phyloP scores from a whole-genome alignment of 495 filamentous ascomycete genomes.

The Apiosordaria backusii region DNA sequence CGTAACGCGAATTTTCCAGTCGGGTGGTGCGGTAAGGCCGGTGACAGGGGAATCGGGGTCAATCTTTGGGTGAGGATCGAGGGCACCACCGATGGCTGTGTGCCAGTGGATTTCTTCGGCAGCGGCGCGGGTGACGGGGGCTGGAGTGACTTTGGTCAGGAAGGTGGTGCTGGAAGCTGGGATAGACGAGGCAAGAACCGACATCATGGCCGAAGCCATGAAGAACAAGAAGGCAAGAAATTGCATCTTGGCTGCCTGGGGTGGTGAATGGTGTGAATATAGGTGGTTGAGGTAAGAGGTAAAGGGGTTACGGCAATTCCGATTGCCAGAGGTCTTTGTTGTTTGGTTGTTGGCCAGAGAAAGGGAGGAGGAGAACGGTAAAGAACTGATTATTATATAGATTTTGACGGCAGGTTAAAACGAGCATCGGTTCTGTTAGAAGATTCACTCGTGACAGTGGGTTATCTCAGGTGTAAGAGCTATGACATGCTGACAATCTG shows the following conservation, averaged over 20 bases:
- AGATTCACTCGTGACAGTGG: not conserved
- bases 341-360: not conserved
- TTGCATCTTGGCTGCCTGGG: not conserved
- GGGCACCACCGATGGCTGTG: not conserved
- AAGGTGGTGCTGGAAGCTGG: not conserved
- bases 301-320: not conserved
- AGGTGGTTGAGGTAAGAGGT: not conserved
- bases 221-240: not conserved
- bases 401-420: not conserved
- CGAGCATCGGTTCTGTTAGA: not conserved
- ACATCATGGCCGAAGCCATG: not conserved
- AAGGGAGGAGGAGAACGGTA: not conserved
- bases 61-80: not conserved
- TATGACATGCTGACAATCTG: not conserved
- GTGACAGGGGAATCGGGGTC: not conserved
- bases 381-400: not conserved
- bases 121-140: not conserved
- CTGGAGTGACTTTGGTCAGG: not conserved
- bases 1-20: not conserved
- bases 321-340: not conserved
- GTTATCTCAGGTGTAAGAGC: not conserved
- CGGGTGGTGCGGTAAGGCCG: not conserved
- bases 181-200: not conserved
- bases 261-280: not conserved
- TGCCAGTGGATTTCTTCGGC: not conserved